Base-by-base conservation (phyloP, 768 basidiomycete species). In the Panellus pusillus region DNA sequence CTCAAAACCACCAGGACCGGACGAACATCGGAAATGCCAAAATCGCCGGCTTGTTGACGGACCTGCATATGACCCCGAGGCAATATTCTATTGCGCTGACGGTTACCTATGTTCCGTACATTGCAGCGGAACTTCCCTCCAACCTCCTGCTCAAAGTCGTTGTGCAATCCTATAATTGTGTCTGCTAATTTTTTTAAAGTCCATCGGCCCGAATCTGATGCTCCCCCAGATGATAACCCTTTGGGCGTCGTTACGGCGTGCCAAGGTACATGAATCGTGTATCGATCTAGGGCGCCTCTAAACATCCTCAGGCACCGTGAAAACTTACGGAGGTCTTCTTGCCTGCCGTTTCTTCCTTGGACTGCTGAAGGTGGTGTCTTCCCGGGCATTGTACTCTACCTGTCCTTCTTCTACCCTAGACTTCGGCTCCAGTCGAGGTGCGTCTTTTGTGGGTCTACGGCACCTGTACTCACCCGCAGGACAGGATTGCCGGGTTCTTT, bases 241-340 rank as follows among this genome's bases (percentile, higher is more conserved):
- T 1, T 90, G 88, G 87, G 87, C n/a, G 43, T 87, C n/a, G 76
- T 83, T 14, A 76, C 79, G 11, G 74, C 82, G 9, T 70, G 81
- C 42, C 86, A 89, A 75, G 85, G 83, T 77, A 41, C 27, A 49
- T 56, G 8, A 9, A 11, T 6, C 4, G 38, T 9, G 9, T 19
- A 2, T 49, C 17, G 50, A n/a, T 24, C 24, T 9, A 18, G 17
- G 27, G 36, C 19, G 14, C 31, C 5, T 48, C 24, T 45, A 48
- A 27, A 18, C 29, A 27, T n/a, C 18, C 18, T 18, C 55, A 65
- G 82, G 87, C 28, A 72, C 86, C 14, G 75, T 79, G 15, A 68
- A 64, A 35, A 72, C 55, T 42, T 81, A 81, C 54, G 29, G 55
- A 4, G 78, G 77, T 29, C 71, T 81, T 6, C 66, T 80, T 40